Percentiles rank a stretch among this genome's conserved stretches.
phyloP scores from a whole-genome alignment of 2,329 filamentous ascomycete species.

The Botrytis porri region DNA sequence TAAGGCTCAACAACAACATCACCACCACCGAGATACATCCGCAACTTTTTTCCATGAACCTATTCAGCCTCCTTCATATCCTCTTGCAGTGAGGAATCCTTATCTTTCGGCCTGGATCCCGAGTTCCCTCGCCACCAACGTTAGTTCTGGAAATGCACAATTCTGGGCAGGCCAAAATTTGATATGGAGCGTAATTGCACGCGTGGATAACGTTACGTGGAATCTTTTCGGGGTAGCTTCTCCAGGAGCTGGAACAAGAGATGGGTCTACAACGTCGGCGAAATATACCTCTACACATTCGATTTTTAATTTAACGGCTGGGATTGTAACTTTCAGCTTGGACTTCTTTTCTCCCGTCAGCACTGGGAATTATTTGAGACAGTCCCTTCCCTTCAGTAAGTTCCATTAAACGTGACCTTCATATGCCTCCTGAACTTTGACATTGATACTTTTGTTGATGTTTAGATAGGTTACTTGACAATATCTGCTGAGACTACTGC shows the following conservation, averaged over 20 bases:
- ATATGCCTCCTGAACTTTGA: background rate
- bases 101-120: slow-evolving; percentile 38
- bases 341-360: slow-evolving; percentile 41
- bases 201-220: slow-evolving; percentile 37
- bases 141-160: slow-evolving; percentile 33
- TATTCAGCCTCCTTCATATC: slow-evolving; percentile 18
- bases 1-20: slow-evolving; percentile 3
- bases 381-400: slow-evolving; percentile 40
- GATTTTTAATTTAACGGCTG: slow-evolving; percentile 34
- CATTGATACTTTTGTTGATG: background rate
- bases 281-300: slow-evolving; percentile 39
- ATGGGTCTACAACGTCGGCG: slow-evolving; percentile 29
- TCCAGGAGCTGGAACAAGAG: slow-evolving; percentile 24
- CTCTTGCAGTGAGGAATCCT: slow-evolving; percentile 16
- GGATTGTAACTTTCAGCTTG: slow-evolving; percentile 32
- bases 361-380: slow-evolving; percentile 36
- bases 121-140: slow-evolving; percentile 30
- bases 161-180: slow-evolving; percentile 39
- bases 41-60: background rate
- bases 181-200: slow-evolving; percentile 39
- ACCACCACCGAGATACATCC: background rate
- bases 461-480: slow-evolving; percentile 1
- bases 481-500: background rate
- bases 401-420: slow-evolving; percentile 7
- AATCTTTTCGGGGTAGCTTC: slow-evolving; percentile 36